Percentiles rank a stretch among this genome's conserved stretches.
Conservation (phyloP, 164 flowering plant genomes). For the Piper betle region DNA sequence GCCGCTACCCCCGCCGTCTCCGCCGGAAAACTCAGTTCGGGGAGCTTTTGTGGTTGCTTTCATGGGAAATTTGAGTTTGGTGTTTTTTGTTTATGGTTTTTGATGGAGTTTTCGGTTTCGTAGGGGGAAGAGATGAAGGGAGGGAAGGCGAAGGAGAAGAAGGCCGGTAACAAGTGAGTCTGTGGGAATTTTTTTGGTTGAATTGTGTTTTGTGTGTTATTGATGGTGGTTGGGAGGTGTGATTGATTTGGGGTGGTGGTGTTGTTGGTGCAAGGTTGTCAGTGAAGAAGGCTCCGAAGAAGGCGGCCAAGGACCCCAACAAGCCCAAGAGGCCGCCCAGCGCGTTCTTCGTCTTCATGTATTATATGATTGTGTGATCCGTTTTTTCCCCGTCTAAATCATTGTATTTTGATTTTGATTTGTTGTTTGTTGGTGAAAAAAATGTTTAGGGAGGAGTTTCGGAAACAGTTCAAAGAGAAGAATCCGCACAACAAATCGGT, state of each 20-base stretch:
- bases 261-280: background rate
- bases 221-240: background rate
- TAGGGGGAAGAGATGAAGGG: conserved; percentile 25
- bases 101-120: conserved; percentile 4
- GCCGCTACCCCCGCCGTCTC: background rate
- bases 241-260: background rate
- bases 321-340: conserved; percentile 90
- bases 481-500: conserved; percentile 78
- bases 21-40: conserved; percentile 14
- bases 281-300: conserved; percentile 2
- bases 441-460: conserved; percentile 59
- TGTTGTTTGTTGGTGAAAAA: too few relatives aligned
- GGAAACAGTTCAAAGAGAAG: conserved; percentile 50
- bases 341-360: conserved; percentile 90
- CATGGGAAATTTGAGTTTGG: background rate
- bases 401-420: too few relatives aligned
- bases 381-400: background rate
- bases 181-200: too few relatives aligned
- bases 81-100: conserved; percentile 8
- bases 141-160: conserved; percentile 23
- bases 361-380: background rate
- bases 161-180: conserved; percentile 25
- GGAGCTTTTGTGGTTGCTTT: background rate
- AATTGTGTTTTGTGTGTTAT: too few relatives aligned
- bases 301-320: conserved; percentile 75